These are phyloP conservation scores for Solanum hybrid DNA, from an alignment of 305 asterid species.

Conservation along the genomic window DNA sequence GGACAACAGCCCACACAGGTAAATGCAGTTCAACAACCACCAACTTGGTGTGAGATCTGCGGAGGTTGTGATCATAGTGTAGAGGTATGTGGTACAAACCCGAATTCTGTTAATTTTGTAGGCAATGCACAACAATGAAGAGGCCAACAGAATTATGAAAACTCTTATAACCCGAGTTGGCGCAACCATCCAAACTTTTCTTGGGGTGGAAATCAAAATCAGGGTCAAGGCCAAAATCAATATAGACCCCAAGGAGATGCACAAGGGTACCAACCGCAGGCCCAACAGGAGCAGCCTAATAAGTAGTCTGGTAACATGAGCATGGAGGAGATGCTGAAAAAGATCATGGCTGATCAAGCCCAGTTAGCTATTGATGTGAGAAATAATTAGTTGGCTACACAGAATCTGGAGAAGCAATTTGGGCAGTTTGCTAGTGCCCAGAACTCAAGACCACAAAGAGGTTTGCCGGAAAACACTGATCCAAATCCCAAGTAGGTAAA, in stretches of 20 bases:
- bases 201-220: background rate
- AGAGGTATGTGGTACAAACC: background rate
- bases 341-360: background rate
- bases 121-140: background rate
- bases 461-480: background rate
- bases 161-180: background rate
- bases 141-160: background rate
- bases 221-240: background rate
- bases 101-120: background rate
- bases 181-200: background rate
- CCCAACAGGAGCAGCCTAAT: background rate
- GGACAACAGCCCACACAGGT: background rate
- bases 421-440: background rate
- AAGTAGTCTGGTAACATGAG: background rate
- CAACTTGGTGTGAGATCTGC: background rate
- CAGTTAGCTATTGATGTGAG: background rate
- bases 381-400: background rate
- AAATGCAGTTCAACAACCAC: background rate
- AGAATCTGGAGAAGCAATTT: background rate
- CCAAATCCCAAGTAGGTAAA: background rate
- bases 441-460: background rate
- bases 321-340: background rate
- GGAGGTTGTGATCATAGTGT: background rate
- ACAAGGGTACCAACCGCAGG: background rate
- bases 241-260: background rate